Conservation (phyloP, 805 yeast genomes). For the Metschnikowia baotianmanensis region DNA sequence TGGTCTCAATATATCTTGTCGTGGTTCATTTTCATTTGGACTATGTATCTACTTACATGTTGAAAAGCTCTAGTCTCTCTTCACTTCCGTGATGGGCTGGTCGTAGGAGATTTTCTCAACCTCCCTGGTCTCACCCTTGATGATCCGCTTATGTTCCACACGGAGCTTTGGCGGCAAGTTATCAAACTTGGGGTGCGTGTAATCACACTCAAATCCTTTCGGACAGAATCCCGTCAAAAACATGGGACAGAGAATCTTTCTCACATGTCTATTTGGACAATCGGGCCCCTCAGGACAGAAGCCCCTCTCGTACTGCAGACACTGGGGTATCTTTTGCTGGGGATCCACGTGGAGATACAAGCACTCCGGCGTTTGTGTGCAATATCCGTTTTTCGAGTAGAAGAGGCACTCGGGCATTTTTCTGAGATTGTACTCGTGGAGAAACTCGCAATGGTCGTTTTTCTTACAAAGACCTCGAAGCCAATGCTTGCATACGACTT, state of each 20-base stretch:
- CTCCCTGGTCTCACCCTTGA: conserved; percentile 21
- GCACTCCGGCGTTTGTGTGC: conserved; percentile 94
- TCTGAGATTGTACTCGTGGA: conserved; percentile 90
- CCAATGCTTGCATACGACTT: conserved; percentile 97
- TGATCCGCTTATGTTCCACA: conserved; percentile 17
- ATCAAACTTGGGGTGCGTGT: conserved; percentile 80
- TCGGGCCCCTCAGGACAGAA: conserved; percentile 91
- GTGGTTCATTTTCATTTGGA: too few species aligned
- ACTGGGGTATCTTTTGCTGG: conserved; percentile 80
- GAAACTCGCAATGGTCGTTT: conserved; percentile 92
- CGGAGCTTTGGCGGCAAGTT: conserved; percentile 37
- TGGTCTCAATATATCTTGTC: too few species aligned
- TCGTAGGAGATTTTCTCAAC: conserved; percentile 21
- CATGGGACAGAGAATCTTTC: conserved; percentile 72
- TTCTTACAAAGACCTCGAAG: conserved; percentile 94
- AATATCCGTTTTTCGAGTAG: conserved; percentile 76
- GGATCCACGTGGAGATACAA: conserved; percentile 91
- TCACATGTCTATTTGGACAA: conserved; percentile 77
- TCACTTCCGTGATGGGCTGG: conserved; percentile 21
- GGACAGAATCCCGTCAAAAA: conserved; percentile 93
- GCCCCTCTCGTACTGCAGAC: conserved; percentile 79
- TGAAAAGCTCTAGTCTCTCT: not conserved
- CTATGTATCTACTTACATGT: too few species aligned
- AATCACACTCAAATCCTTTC: conserved; percentile 73
- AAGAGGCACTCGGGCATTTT: conserved; percentile 97